Percentiles rank a stretch among this genome's conserved stretches.
These are phyloP conservation scores for Tetradesmus lagerheimii DNA, from an alignment of 139 green algal species.

Conservation along the genomic window DNA sequence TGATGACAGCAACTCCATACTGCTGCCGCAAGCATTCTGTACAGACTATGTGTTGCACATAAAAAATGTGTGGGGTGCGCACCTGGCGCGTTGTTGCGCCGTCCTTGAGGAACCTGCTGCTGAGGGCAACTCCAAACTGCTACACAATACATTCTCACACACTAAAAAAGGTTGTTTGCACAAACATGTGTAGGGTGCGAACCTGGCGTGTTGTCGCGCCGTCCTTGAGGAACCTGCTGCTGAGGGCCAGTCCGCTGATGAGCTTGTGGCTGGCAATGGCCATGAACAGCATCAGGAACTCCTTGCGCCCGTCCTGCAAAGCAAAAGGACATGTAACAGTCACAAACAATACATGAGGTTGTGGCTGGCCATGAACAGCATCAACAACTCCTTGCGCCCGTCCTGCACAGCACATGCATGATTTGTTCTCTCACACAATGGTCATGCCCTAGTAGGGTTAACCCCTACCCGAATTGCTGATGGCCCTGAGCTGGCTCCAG, in stretches of 20 bases:
- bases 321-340: background rate
- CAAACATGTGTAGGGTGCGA: too few relatives aligned
- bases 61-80: too few relatives aligned
- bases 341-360: too few relatives aligned
- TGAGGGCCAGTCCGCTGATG: slow-evolving; percentile 60
- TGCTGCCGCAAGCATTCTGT: too few relatives aligned
- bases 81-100: slow-evolving; percentile 45
- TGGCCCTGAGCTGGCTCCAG: too few relatives aligned
- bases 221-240: slow-evolving; percentile 60
- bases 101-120: slow-evolving; percentile 60
- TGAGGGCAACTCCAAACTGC: slow-evolving; percentile 62
- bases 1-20: too few relatives aligned
- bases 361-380: background rate
- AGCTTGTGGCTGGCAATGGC: slow-evolving; percentile 66
- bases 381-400: background rate
- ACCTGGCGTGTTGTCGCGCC: slow-evolving; percentile 57
- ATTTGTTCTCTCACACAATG: too few relatives aligned
- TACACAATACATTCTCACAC: too few relatives aligned
- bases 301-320: slow-evolving; percentile 40
- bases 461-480: too few relatives aligned
- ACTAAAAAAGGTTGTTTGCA: too few relatives aligned
- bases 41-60: too few relatives aligned
- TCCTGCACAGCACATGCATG: background rate
- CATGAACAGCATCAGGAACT: slow-evolving; percentile 51
- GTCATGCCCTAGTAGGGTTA: too few relatives aligned